phyloP scores from a whole-genome alignment of 2,329 filamentous ascomycete species.

The Pyricularia sp. region DNA sequence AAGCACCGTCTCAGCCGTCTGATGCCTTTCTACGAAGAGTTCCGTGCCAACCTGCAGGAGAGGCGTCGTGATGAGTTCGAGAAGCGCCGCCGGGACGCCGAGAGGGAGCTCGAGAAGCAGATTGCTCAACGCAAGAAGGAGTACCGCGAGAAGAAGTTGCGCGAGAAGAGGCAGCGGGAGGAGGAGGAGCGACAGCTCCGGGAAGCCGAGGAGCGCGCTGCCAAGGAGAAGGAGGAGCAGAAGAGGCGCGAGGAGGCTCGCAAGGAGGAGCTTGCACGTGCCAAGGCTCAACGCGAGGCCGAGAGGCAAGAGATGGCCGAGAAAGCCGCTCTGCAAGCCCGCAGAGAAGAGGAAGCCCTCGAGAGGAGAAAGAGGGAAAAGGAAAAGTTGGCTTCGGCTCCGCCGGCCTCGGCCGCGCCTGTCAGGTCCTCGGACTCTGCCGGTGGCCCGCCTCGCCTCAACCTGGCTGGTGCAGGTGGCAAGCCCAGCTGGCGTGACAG shows the following conservation, averaged over 20 bases:
- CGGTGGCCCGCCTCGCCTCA: slow-evolving; percentile 45
- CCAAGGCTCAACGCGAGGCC: slow-evolving; percentile 52
- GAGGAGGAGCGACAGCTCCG: slow-evolving; percentile 64
- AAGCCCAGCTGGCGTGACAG: slow-evolving; percentile 53
- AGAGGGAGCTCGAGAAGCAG: slow-evolving; percentile 85
- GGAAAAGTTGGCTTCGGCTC: slow-evolving; percentile 25
- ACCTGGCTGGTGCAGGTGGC: slow-evolving; percentile 34
- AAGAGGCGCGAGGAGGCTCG: slow-evolving; percentile 67
- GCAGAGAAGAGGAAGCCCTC: slow-evolving; percentile 80
- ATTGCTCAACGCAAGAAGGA: slow-evolving; percentile 82
- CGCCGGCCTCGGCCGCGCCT: slow-evolving; percentile 14
- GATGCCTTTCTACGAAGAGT: slow-evolving; percentile 71
- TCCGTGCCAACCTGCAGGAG: slow-evolving; percentile 70
- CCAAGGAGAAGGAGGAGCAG: slow-evolving; percentile 76
- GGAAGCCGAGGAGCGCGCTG: slow-evolving; percentile 76
- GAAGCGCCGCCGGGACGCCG: slow-evolving; percentile 79
- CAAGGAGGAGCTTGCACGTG: slow-evolving; percentile 53
- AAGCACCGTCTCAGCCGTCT: slow-evolving; percentile 85
- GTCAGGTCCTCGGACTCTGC: slow-evolving; percentile 28
- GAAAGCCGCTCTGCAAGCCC: slow-evolving; percentile 56
- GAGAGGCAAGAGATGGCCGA: slow-evolving; percentile 56
- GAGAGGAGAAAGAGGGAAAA: slow-evolving; percentile 58
- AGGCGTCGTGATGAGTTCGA: slow-evolving; percentile 92
- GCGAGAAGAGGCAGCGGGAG: slow-evolving; percentile 74
- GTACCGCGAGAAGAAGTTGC: slow-evolving; percentile 66